Base-by-base conservation (phyloP, 2,329 filamentous ascomycete genomes). In the Pochonia chlamydosporia region DNA sequence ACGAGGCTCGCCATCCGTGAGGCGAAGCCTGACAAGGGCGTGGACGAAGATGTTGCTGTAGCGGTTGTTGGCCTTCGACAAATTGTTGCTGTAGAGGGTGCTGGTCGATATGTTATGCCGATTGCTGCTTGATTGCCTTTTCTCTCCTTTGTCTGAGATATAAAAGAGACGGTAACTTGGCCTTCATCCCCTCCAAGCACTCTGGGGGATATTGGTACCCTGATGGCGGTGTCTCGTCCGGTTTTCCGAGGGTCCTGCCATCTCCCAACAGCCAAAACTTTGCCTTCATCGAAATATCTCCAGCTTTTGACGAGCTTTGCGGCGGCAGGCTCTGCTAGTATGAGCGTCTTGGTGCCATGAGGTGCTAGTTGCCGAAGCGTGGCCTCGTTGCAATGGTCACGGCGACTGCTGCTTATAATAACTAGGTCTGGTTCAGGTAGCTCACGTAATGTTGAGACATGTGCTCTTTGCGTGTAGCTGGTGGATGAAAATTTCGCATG, bases 91-190 rank as follows among this genome's bases (percentile, higher is more conserved):
- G 49, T 49, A 3, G 58, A 60, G 10, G 64, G 56, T 1, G 84
- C 80, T 18, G 84, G 76, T 16, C 77, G 76, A 59, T 89, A 89
- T 1, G 85, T 89, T 54, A 89, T 85, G 13, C 81, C 84, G 52
- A 89, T 75, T 10, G 83, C 84, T 48, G 79, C 79, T 58, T 87
- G 83, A 0, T 85, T 58, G 3, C 78, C 76, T 7, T 76, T 78
- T 4, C 82, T 56, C 56, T 87, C 82, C 41, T 71, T 64, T 57
- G 77, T 81, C 45, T 82, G 78, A 0, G 77, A 69, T 25, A 89
- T 75, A 60, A 81, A 82, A 1, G 83, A 72, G n/a, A 89, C 71
- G 0, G 84, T 87, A n/a, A 88, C 73, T 65, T 89, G 83, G 16
- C 85, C 85, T 8, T 73, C 68, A 13, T 71, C 65, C 5, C 79